phyloP scores from a whole-genome alignment of 1,139 yeast genomes.

The Saccharomyces hybrid region DNA sequence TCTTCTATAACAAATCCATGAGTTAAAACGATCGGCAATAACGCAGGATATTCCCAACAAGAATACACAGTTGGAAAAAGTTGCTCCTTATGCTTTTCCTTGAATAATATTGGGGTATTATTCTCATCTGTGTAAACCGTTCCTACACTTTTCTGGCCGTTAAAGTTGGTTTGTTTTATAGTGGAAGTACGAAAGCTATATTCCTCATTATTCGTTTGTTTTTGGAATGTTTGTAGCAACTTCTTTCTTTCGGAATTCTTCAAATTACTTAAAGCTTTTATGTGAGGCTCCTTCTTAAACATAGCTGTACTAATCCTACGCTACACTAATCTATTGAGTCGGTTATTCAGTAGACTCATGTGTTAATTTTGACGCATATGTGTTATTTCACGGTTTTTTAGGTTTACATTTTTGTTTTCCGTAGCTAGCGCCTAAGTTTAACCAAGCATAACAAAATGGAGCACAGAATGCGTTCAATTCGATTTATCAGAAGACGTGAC shows the following conservation, averaged over 20 bases:
- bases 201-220: constrained; percentile 42
- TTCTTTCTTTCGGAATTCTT: constrained; percentile 76
- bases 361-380: not conserved
- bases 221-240: constrained; percentile 42
- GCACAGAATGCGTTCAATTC: not conserved
- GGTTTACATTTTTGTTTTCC: not conserved
- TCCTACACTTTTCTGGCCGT: constrained; percentile 48
- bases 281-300: constrained; percentile 60
- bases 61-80: constrained; percentile 68
- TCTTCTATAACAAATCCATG: constrained; percentile 63
- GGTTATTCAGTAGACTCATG: not conserved
- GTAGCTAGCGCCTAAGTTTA: not conserved
- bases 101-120: constrained; percentile 69
- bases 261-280: constrained; percentile 69
- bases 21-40: constrained; percentile 62
- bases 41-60: constrained; percentile 58
- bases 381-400: not conserved
- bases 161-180: constrained; percentile 60
- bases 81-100: constrained; percentile 43
- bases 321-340: not conserved
- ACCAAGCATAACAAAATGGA: not conserved
- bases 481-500: not conserved
- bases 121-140: constrained; percentile 56
- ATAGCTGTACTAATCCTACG: constrained; percentile 28
- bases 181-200: constrained; percentile 49